A percentile compares a stretch with the other conserved stretches of the same genome.
Conservation (phyloP, 179 eudicot species). For the Heliamphora pulchella region DNA sequence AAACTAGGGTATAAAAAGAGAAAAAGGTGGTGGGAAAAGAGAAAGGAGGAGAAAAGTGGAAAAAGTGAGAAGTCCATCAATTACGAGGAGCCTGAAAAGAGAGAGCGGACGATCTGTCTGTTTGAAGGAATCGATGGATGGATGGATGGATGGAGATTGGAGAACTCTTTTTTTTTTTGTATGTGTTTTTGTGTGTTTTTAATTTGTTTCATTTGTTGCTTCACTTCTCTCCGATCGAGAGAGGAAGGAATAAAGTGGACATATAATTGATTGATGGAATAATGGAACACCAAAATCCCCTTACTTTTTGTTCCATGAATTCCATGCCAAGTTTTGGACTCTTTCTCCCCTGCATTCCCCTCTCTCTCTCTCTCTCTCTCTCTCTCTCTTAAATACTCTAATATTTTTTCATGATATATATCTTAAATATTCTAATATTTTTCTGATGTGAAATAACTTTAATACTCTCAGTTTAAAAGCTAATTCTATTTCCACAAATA, state of each 20-base stretch:
- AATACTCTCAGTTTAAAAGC: too few species aligned
- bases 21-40: slow-evolving; percentile 6
- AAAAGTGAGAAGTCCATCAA: neutral
- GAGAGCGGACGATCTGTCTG: slow-evolving; percentile 26
- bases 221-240: neutral
- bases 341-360: too few species aligned
- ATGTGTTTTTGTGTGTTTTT: too few species aligned
- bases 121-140: slow-evolving; percentile 27
- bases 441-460: too few species aligned
- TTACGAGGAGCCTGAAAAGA: slow-evolving; percentile 22
- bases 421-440: too few species aligned
- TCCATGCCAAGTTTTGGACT: neutral
- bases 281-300: slow-evolving; percentile 8
- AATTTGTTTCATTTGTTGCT: too few species aligned
- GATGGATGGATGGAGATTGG: too few species aligned
- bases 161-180: too few species aligned
- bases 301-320: neutral
- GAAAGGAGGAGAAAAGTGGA: neutral
- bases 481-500: too few species aligned
- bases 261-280: slow-evolving; percentile 18
- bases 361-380: too few species aligned
- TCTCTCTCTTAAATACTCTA: too few species aligned
- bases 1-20: slow-evolving; percentile 15
- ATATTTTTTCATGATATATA: too few species aligned
- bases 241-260: slow-evolving; percentile 28